phyloP scores from a whole-genome alignment of 305 asterid genomes.

The Fraxinus platypoda region DNA sequence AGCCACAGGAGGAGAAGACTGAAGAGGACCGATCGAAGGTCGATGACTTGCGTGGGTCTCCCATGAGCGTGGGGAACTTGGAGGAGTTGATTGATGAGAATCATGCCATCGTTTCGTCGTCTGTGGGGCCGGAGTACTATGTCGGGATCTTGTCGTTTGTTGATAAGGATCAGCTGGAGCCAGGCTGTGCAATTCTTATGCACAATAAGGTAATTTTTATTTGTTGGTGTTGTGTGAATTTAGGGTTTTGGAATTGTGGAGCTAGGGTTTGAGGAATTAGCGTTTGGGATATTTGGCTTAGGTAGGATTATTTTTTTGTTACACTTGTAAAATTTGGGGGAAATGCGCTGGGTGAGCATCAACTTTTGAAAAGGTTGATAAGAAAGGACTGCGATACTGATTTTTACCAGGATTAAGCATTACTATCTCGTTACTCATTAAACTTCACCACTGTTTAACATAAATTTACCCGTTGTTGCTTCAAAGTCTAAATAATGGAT shows the following conservation, averaged over 20 bases:
- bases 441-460: not conserved
- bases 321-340: not conserved
- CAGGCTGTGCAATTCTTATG: constrained; percentile 38
- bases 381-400: not conserved
- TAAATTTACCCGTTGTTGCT: not conserved
- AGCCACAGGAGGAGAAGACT: constrained; percentile 23
- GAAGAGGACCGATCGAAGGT: constrained; percentile 25
- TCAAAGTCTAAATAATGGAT: not conserved
- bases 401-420: not conserved
- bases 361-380: not conserved
- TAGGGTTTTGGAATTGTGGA: not conserved
- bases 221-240: not conserved
- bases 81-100: constrained; percentile 37
- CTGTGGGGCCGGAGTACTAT: constrained; percentile 37
- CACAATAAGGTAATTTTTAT: constrained; percentile 31
- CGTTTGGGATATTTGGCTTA: not conserved
- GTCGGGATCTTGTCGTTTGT: constrained; percentile 35
- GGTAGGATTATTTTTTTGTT: not conserved
- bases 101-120: constrained; percentile 36
- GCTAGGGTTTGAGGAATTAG: not conserved
- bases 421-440: not conserved
- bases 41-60: constrained; percentile 19
- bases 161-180: constrained; percentile 37
- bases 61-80: constrained; percentile 23
- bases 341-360: not conserved